Conservation (phyloP, 2,329 filamentous ascomycete genomes). For the Trichophyton rubrum region DNA sequence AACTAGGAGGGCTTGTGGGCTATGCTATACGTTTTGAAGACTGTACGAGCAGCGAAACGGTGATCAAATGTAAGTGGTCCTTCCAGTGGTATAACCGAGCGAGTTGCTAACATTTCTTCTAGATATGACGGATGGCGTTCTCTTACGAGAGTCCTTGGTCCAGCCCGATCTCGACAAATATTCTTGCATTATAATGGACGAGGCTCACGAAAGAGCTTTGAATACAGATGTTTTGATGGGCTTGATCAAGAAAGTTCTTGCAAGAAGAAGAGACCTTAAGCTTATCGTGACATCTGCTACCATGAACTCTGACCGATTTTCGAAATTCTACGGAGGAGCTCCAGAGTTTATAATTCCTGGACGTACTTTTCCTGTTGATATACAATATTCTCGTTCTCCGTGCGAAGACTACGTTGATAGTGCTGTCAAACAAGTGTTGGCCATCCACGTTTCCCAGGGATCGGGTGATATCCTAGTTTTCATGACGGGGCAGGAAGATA, state of each 20-base stretch:
- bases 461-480: constrained; percentile 91
- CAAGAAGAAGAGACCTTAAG: constrained; percentile 79
- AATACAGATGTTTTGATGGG: constrained; percentile 98
- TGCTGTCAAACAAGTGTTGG: constrained; percentile 86
- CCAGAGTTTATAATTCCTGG: constrained; percentile 95
- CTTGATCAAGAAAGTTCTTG: constrained; percentile 90
- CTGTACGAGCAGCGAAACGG: constrained; percentile 86
- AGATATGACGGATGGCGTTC: constrained; percentile 93
- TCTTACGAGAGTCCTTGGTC: constrained; percentile 83
- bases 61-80: constrained; percentile 62
- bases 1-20: constrained; percentile 73
- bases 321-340: constrained; percentile 88
- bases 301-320: constrained; percentile 95
- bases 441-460: constrained; percentile 92
- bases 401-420: constrained; percentile 97
- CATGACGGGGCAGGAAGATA: constrained; percentile 98
- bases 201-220: constrained; percentile 89
- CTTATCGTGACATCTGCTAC: constrained; percentile 96
- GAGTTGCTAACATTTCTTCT: not conserved
- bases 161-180: constrained; percentile 91
- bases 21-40: constrained; percentile 98
- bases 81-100: not conserved
- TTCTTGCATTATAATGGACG: constrained; percentile 98
- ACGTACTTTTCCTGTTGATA: constrained; percentile 90
- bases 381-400: constrained; percentile 87